Evolutionary conservation across 2,329 filamentous ascomycete genomes (phyloP), one percentile per base, ranked within the genome.

Genomic region (Hypoxylon sp.): DNA sequence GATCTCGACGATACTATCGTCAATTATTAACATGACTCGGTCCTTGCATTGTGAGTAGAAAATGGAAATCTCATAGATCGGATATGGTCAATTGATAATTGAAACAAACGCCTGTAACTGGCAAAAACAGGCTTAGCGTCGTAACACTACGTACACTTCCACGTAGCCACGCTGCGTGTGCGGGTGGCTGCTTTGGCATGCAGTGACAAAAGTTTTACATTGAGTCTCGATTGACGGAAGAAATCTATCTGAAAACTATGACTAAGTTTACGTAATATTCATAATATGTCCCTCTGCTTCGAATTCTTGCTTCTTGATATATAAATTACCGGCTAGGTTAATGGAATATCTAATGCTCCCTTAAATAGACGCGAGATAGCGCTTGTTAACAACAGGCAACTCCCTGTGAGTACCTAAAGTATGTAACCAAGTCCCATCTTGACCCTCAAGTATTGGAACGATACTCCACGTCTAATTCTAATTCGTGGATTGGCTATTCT

Each of bases 361-460:
- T 53, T 60, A 52, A 57, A 41, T 62, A 55, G 58, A 39, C 32
- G 46, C 46, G 34, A 65, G 59, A 58, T 65, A 65, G 59, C 54
- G 46, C 49, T 43, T 44, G 46, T 57, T 51, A 30, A 22, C 48
- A 53, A 53, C 53, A 53, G 48, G 59, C 47, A 53, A 57, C 10
- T 48, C 52, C 32, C 56, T 43, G 51, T 54, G 48, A 30, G 41
- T 15, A 59, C 2, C 4, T 17, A 44, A 41, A 41, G 6, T 13
- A 41, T 11, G 34, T 4, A 17, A 41, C 17, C 37, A 41, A 41
- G n/a, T 44, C 17, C 41, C 41, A 17, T 44, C 11, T 24, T 7
- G 3, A 15, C 17, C 20, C 41, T 46, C 10, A 8, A 46, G 41
- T 28, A 26, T 51, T 32, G 47, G 51, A 57, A 57, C 51, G 55